These are phyloP conservation scores for Zea mays DNA, from an alignment of 176 grass and related monocot genomes.

Conservation along the genomic window DNA sequence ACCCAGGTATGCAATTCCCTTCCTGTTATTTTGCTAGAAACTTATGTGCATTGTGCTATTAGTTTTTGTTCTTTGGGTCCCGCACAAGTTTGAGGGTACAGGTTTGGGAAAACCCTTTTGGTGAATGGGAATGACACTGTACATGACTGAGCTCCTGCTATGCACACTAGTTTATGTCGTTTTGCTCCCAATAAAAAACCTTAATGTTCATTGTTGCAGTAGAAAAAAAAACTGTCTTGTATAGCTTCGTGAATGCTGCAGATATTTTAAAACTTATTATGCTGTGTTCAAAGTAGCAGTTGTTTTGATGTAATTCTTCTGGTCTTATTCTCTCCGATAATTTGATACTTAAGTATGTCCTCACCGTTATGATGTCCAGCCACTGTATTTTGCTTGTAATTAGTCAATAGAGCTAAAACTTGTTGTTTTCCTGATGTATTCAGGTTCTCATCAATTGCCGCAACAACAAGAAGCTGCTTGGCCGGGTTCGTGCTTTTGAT, in stretches of 20 bases:
- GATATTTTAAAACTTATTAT: neutral
- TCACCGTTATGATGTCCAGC: neutral
- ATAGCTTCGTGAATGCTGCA: neutral
- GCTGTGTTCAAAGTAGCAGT: neutral
- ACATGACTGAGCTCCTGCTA: neutral
- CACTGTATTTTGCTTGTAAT: neutral
- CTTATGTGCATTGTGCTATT: neutral
- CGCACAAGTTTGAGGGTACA: neutral
- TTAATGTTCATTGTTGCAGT: neutral
- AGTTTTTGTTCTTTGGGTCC: neutral
- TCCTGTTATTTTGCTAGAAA: neutral
- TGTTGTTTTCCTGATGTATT: neutral
- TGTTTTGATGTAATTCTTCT: neutral
- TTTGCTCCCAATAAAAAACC: neutral
- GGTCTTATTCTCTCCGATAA: neutral
- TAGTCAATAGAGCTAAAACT: neutral
- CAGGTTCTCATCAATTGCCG: constrained; percentile 79
- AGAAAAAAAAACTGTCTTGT: neutral
- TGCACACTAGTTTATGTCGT: neutral
- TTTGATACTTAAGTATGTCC: neutral
- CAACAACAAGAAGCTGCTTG: constrained; percentile 79
- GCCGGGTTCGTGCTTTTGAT: constrained; percentile 74
- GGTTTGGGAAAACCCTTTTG: neutral
- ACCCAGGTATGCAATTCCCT: constrained; percentile 51
- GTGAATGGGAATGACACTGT: neutral